A percentile compares a stretch with the other conserved stretches of the same genome.
Conservation (phyloP, 2,329 filamentous ascomycete species). For the Cordyceps farinosa region DNA sequence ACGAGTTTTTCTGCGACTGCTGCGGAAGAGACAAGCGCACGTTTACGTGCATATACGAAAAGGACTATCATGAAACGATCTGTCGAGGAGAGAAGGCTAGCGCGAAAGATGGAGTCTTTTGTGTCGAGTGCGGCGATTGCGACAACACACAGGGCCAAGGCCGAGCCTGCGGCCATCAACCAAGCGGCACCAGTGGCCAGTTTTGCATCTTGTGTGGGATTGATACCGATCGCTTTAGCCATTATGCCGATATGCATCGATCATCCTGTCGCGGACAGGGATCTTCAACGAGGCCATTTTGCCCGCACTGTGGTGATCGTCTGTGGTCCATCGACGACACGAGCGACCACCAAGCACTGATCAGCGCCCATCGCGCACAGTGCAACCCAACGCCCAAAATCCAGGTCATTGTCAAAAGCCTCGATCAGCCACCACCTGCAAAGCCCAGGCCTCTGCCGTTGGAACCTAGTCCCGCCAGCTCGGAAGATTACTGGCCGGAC, state of each 20-base stretch:
- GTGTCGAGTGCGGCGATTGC: slow-evolving; percentile 17
- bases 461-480: background rate
- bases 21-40: background rate
- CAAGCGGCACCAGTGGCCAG: background rate
- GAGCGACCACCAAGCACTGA: background rate
- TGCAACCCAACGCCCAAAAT: background rate
- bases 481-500: background rate
- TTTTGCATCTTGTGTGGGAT: background rate
- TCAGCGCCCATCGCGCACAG: background rate
- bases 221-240: background rate
- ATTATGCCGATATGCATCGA: background rate
- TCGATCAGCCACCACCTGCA: background rate
- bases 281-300: background rate
- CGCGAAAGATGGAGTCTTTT: slow-evolving; percentile 18
- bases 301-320: background rate
- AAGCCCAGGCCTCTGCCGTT: background rate
- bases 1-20: background rate
- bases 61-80: slow-evolving; percentile 13
- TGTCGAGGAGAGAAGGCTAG: slow-evolving; percentile 9
- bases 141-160: background rate
- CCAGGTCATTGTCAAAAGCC: background rate
- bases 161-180: background rate
- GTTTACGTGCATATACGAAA: slow-evolving; percentile 14
- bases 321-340: background rate
- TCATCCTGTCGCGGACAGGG: background rate